Base-by-base conservation (phyloP, 2,329 filamentous ascomycete genomes). In the Colletotrichum sidae region DNA sequence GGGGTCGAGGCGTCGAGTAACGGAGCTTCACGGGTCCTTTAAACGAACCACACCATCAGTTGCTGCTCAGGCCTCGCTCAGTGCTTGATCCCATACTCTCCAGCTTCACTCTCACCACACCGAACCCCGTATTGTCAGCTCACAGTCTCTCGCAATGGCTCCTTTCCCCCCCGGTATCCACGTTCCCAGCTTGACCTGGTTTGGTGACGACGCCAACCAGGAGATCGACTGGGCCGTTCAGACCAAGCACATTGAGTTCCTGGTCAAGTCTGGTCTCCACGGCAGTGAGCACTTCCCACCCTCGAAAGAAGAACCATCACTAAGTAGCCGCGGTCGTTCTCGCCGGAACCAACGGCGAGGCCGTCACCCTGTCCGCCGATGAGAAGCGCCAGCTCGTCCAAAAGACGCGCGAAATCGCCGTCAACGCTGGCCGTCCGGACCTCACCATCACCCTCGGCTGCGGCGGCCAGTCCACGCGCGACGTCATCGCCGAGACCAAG, bases 341-440 rank as follows among this genome's bases (percentile, higher is more conserved):
- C 46, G 89, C 91, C 72, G 91, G 90, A 55, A 91, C 88, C 69
- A 93, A 92, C 70, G 90, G 91, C 70, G 90, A 93, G 77, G 89
- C 90, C 8, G 89, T 92, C 3, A 90, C 92, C 66, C 81, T 93
- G 5, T 86, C 86, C 47, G 82, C 85, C 62, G 82, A 84, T 12
- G 91, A 93, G 75, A 87, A 90, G 71, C 82, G 83, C 54, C 78
- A 84, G 52, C 83, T 93, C 67, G 88, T 90, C 5, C 77, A 77
- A 63, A 83, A 85, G 37, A 90, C 90, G 2, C 88, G 90, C 52
- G 81, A 85, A 68, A 85, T 86, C 41, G 85, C 89, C 44, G 83
- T 86, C 67, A 77, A 81, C 42, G 81, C 81, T 52, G 88, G 86
- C 9, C 88, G 84, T 68, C 75, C 81, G 1, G 78, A 85, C 56